Evolutionary conservation across 2,329 filamentous ascomycete genomes (phyloP).

Genomic region (Emergomyces pasteurianus): DNA sequence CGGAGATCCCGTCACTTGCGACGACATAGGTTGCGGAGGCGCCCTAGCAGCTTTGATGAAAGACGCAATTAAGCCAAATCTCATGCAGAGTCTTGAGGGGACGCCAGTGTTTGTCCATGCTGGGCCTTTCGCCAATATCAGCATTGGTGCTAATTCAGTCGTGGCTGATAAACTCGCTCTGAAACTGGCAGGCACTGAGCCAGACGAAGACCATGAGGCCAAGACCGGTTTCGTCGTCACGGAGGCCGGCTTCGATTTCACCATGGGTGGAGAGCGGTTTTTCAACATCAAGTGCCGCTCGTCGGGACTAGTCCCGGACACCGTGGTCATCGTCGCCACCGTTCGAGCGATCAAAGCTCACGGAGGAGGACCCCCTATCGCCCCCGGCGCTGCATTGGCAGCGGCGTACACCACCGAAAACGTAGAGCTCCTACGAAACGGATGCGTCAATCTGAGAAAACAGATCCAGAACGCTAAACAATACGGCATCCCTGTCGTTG

Average conservation of each 20-base stretch:
- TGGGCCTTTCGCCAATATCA: constrained; percentile 96
- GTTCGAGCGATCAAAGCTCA: constrained; percentile 95
- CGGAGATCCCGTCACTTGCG: constrained; percentile 88
- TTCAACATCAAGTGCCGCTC: constrained; percentile 99
- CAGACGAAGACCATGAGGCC: constrained; percentile 68
- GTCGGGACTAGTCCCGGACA: constrained; percentile 83
- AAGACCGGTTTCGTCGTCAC: constrained; percentile 92
- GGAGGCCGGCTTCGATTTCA: constrained; percentile 97
- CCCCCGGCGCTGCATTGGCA: constrained; percentile 71
- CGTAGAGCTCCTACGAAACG: constrained; percentile 74
- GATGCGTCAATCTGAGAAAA: constrained; percentile 90
- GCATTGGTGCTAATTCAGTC: constrained; percentile 90
- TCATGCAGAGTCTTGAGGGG: constrained; percentile 96
- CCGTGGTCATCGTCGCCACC: constrained; percentile 89
- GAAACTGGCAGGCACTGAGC: constrained; percentile 89
- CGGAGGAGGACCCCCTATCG: constrained; percentile 87
- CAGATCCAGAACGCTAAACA: constrained; percentile 82
- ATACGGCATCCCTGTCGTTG: constrained; percentile 87
- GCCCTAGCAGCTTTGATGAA: constrained; percentile 91
- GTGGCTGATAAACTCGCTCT: constrained; percentile 90
- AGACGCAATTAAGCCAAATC: constrained; percentile 96
- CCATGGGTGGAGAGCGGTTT: constrained; percentile 98
- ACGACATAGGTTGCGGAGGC: constrained; percentile 86
- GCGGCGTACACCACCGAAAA: constrained; percentile 91
- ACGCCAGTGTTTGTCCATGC: constrained; percentile 97